Evolutionary conservation across 2,329 filamentous ascomycete genomes (phyloP).

Genomic region (Herpotrichia juniperi): DNA sequence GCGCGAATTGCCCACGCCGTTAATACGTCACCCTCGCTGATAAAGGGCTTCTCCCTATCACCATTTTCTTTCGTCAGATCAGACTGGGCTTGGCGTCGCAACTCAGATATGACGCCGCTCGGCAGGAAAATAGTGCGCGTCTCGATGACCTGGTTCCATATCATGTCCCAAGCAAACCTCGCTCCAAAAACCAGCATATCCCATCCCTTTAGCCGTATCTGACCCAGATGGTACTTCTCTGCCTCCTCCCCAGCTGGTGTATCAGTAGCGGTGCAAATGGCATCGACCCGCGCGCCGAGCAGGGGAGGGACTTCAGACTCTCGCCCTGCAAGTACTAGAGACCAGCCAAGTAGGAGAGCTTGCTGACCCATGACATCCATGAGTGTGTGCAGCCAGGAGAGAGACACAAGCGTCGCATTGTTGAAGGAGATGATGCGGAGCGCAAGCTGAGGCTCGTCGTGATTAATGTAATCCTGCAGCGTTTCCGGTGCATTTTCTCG

Average conservation of each 20-base stretch:
- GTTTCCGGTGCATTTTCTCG: conserved; percentile 13
- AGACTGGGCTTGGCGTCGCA: conserved; percentile 2
- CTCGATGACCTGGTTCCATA: conserved; percentile 24
- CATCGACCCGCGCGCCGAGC: conserved; percentile 41
- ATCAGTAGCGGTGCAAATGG: conserved; percentile 25
- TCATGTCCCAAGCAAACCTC: conserved; percentile 17
- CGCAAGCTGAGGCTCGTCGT: conserved; percentile 54
- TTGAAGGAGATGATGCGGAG: conserved; percentile 57
- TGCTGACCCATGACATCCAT: conserved; percentile 55
- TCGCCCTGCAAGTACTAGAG: conserved; percentile 50
- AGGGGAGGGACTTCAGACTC: conserved; percentile 48
- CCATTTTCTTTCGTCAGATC: conserved; percentile 32
- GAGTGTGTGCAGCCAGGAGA: conserved; percentile 56
- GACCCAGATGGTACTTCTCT: conserved; percentile 20
- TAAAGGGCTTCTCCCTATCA: conserved; percentile 16
- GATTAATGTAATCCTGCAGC: conserved; percentile 15
- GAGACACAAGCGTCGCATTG: conserved; percentile 57
- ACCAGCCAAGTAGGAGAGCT: conserved; percentile 56
- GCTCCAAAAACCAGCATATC: conserved; percentile 16
- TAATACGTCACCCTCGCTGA: conserved; percentile 34
- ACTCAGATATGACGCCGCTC: too few relatives aligned
- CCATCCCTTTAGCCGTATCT: conserved; percentile 20
- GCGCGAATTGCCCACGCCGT: conserved; percentile 29
- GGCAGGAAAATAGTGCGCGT: conserved; percentile 51
- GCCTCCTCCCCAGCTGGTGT: conserved; percentile 1